Base-by-base conservation (phyloP, 2,329 filamentous ascomycete genomes). In the Albophoma yamanashiensis region DNA sequence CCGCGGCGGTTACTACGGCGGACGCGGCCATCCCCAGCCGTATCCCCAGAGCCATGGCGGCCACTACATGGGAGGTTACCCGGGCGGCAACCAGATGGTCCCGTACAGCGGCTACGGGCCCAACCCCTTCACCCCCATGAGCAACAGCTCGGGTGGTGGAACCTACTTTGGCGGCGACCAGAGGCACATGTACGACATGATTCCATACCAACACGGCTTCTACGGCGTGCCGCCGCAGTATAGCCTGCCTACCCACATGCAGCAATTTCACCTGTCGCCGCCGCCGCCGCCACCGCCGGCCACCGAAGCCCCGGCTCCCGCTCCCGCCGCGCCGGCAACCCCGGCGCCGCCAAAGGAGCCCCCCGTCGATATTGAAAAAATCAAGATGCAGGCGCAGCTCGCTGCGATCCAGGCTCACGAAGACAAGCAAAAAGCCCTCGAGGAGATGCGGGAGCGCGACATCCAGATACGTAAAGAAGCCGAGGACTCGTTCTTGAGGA, bases 351-450 rank as follows among this genome's bases (percentile, higher is more conserved):
- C 74, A 7, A 73, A 75, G 65, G 75, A 76, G 60, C 73, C 73
- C 17, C 69, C 71, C 15, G 68, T 68, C 38, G 82, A 88, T 58
- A 78, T 81, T 1, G 82, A 88, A 60, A 84, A 84, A 66, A 76
- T 87, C 63, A 76, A 77, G n/a, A 79, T 87, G 60, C 80, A 87
- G 62, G 79, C 83, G 63, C 80, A 88, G 65, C 72, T 89, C 20
- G 77, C 79, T 15, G 73, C 74, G 12, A 75, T 82, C 52, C 77
- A 82, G 62, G 74, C 71, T 4, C 76, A 76, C 38, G 73, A 79
- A 60, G 77, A 76, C 38, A 74, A 72, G 63, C 75, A 74, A 62
- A 79, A 78, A 58, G 77, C 77, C 14, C 76, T 74, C 12, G 75
- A 78, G 40, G 76, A 72, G 65, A 74, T 77, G 60, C 72, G 71